These are phyloP conservation scores for Fusarium azukiicola DNA, from an alignment of 2,329 filamentous ascomycete species.

Conservation along the genomic window DNA sequence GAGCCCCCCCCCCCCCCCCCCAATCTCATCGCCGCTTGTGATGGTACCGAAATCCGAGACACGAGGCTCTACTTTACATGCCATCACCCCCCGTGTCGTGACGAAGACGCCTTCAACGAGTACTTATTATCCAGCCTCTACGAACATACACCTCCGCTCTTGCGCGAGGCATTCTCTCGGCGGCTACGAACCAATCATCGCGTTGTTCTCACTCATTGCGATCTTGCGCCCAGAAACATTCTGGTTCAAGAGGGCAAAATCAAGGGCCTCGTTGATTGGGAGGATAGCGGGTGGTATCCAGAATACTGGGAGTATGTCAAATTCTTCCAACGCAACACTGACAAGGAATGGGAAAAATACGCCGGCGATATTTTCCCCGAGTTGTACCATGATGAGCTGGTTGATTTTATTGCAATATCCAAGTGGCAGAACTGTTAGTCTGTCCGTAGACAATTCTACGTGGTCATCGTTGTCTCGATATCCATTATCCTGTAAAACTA, in stretches of 20 bases:
- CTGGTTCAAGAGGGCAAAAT: conserved; percentile 63
- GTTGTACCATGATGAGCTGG: conserved; percentile 52
- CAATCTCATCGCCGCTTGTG: conserved; percentile 42
- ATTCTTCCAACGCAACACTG: conserved; percentile 52
- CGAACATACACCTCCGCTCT: neutral
- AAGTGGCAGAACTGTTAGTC: conserved; percentile 48
- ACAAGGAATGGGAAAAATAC: conserved; percentile 45
- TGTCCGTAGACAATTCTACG: neutral
- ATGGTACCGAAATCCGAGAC: conserved; percentile 53
- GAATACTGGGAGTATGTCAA: conserved; percentile 65
- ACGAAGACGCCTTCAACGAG: conserved; percentile 38
- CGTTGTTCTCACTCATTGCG: conserved; percentile 73
- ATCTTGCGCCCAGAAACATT: conserved; percentile 71
- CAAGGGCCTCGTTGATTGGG: conserved; percentile 70
- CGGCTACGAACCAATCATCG: conserved; percentile 46
- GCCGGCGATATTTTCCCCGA: conserved; percentile 51
- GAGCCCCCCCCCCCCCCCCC: neutral
- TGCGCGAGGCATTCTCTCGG: neutral
- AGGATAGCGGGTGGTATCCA: conserved; percentile 70
- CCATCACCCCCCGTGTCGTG: conserved; percentile 44
- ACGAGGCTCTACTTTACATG: conserved; percentile 47
- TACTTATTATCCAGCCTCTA: neutral
- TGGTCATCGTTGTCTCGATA: neutral
- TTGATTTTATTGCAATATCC: conserved; percentile 50
- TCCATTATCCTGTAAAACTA: no score